These are phyloP conservation scores for Myxozyma kluyveri DNA, from an alignment of 805 yeast genomes.

Conservation along the genomic window DNA sequence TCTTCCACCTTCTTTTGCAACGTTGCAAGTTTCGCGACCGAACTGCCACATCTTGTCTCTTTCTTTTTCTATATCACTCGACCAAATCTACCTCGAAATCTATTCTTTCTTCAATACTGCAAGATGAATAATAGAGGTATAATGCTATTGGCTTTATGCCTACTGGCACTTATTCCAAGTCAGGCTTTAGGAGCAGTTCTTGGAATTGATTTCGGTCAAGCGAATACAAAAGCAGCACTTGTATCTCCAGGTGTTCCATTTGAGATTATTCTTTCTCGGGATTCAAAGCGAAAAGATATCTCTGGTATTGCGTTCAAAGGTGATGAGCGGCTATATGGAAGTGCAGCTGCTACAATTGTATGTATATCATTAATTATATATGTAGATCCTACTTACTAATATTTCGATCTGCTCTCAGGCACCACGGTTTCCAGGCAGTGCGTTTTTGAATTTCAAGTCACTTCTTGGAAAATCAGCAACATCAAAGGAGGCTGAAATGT, in stretches of 20 bases:
- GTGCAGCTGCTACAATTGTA: slow-evolving; percentile 49
- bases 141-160: background rate
- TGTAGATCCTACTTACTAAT: background rate
- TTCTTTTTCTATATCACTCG: no score
- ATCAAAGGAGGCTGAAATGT: slow-evolving; percentile 49
- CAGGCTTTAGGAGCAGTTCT: slow-evolving; percentile 52
- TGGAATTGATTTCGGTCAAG: slow-evolving; percentile 88
- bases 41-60: no score
- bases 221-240: slow-evolving; percentile 78
- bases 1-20: no score
- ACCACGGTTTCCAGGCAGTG: slow-evolving; percentile 68
- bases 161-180: slow-evolving; percentile 2
- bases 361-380: slow-evolving; percentile 49
- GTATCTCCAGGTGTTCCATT: slow-evolving; percentile 89
- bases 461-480: slow-evolving; percentile 59
- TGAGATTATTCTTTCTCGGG: slow-evolving; percentile 84
- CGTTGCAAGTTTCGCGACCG: no score
- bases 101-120: no score
- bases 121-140: background rate
- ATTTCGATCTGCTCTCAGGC: slow-evolving; percentile 44
- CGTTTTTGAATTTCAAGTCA: slow-evolving; percentile 65
- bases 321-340: slow-evolving; percentile 30
- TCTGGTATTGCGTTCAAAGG: slow-evolving; percentile 69
- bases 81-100: no score
- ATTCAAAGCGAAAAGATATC: slow-evolving; percentile 85